Evolutionary conservation across 2,329 filamentous ascomycete species (phyloP).

Genomic region (Aureobasidium namibiae): DNA sequence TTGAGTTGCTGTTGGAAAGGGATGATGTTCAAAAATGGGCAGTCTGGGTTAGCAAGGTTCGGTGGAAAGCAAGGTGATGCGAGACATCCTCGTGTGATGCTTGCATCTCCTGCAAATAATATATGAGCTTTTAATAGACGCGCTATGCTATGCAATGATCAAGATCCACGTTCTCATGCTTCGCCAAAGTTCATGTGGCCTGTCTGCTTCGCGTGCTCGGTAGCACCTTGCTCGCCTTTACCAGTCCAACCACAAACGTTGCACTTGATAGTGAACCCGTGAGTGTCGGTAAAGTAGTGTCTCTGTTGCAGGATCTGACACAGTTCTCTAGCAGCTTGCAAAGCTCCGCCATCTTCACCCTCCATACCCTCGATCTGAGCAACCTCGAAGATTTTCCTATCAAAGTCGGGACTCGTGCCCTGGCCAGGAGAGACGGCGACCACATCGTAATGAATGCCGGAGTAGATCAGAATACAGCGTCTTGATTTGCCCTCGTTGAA

Average conservation of each 20-base stretch:
- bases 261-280: slow-evolving; percentile 70
- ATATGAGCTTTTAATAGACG: not conserved
- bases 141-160: not conserved
- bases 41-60: slow-evolving; percentile 61
- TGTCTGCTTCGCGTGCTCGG: slow-evolving; percentile 53
- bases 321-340: slow-evolving; percentile 51
- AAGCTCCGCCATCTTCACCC: slow-evolving; percentile 42
- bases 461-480: slow-evolving; percentile 78
- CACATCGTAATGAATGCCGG: slow-evolving; percentile 88
- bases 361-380: slow-evolving; percentile 24
- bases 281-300: slow-evolving; percentile 85
- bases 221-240: slow-evolving; percentile 55
- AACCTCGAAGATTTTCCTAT: slow-evolving; percentile 65
- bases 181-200: slow-evolving; percentile 51
- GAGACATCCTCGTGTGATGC: not conserved
- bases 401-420: slow-evolving; percentile 60
- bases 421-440: slow-evolving; percentile 65
- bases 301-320: slow-evolving; percentile 54
- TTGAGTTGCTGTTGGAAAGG: slow-evolving; percentile 60
- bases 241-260: slow-evolving; percentile 63
- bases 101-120: not conserved
- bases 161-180: slow-evolving; percentile 21
- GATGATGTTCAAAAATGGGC: slow-evolving; percentile 66
- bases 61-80: slow-evolving; percentile 53
- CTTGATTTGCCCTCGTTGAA: slow-evolving; percentile 68